Conservation (phyloP, 306 rosid genomes). For the Purshia tridentata region DNA sequence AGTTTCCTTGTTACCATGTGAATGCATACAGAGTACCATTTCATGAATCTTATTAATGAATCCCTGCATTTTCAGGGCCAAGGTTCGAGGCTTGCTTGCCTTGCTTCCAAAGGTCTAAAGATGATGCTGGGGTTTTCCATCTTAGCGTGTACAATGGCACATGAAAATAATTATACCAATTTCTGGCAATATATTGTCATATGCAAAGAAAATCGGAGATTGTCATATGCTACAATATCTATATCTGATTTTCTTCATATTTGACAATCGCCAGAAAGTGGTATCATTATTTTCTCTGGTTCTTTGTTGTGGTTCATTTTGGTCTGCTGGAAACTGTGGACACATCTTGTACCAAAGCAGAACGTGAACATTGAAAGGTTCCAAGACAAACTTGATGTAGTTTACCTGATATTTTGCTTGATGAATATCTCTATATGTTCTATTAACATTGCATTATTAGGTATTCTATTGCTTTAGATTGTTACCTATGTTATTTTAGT, state of each 20-base stretch:
- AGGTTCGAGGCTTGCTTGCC: conserved; percentile 48
- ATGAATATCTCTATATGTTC: not conserved
- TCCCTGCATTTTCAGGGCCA: conserved; percentile 50
- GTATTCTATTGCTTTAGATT: not conserved
- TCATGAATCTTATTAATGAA: conserved; percentile 32
- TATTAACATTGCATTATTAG: not conserved
- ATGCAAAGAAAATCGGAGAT: too few relatives aligned
- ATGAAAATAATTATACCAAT: too few relatives aligned
- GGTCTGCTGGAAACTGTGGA: conserved; percentile 20
- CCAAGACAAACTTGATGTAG: conserved; percentile 10
- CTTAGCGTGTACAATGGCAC: conserved; percentile 24
- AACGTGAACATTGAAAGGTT: conserved; percentile 18
- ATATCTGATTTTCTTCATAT: conserved; percentile 16
- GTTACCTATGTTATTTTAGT: not conserved
- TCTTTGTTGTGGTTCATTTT: conserved; percentile 20
- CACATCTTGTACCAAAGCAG: conserved; percentile 20
- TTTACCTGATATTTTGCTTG: not conserved
- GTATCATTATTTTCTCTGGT: conserved; percentile 13
- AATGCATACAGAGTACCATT: conserved; percentile 14
- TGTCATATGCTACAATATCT: not conserved
- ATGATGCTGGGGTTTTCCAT: conserved; percentile 28
- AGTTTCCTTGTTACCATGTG: conserved; percentile 16
- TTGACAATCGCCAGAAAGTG: conserved; percentile 11
- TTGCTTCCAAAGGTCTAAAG: conserved; percentile 41
- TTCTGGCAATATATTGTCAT: too few relatives aligned